Evolutionary conservation across 192 early-diverging fungal species (phyloP), one percentile per base, ranked within the genome.

Genomic region (Coemansia sp.): DNA sequence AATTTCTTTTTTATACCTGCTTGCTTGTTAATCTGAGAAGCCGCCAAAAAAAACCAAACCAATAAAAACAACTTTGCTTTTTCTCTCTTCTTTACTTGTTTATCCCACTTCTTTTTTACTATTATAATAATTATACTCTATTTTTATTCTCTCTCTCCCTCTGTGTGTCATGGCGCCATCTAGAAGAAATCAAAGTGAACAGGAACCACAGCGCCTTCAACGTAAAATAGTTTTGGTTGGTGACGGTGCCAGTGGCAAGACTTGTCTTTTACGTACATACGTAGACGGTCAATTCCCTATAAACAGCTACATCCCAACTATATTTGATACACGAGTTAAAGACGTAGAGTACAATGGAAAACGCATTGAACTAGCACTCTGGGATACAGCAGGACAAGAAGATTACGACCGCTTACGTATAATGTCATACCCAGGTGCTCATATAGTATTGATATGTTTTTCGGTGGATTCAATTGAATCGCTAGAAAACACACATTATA

Each of bases 341-440:
- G 92, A 95, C 49, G 81, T 98, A 27, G 79, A 86, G 42, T 82
- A 92, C 26, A 90, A 96, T 68, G 90, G 88, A 40, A 86, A 85
- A 61, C 75, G 74, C 28, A 88, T 95, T 24, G 88, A 96, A 64
- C 78, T 98, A 25, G 91, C 90, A 33, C 76, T 96, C 30, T 98
- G 93, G 92, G 95, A 98, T 87, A 96, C 93, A 47, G 92, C 93
- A 38, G 93, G 90, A 26, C 92, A 94, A 49, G 93, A 95, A 72
- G 94, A 97, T 67, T 94, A 97, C 69, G 92, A 95, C 69, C 86
- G 89, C 52, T 78, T 97, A 46, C 85, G 93, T 44, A 88, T 90
- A 24, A 80, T 93, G 20, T 91, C 87, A 35, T 97, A 95, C 68
- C 87, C 89, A 37, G 91, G 91, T 54, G 87, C 92, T 11, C 82